Evolutionary conservation across 441 rosid species (phyloP), one percentile per base, ranked within the genome.

Genomic region (Gossypium trilobum): DNA sequence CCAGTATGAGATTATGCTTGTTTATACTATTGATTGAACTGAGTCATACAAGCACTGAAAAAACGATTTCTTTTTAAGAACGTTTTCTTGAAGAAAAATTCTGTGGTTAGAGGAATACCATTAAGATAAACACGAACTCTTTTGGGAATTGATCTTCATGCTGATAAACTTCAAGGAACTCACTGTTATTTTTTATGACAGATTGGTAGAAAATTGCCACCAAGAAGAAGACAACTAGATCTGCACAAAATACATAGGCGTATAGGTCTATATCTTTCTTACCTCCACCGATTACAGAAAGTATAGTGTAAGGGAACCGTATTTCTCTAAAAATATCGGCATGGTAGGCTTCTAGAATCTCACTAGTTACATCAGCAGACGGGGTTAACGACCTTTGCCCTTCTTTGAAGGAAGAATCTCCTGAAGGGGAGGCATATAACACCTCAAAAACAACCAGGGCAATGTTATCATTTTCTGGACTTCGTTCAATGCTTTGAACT

Each of bases 81-180:
- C 5, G 17, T 20, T 64, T 63, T 39, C 29, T 10, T 3, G 7
- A 11, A 17, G 8, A 17, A 25, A 2, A 42, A 22, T 22, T 23
- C 13, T 22, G 20, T 23, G 22, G 14, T 46, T 46, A 60, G 71
- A 23, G 11, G 22, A 10, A 19, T 73, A 88, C 95, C 88, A 89
- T 88, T 74, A 89, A 80, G 77, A 86, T 79, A 46, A 86, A 82
- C 10, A 89, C 91, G 59, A 80, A 89, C 74, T 88, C 88, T 73
- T 80, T 87, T 0, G 95, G 92, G 75, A 89, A 89, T 73, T 89
- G 95, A 78, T 89, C 92, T 77, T 89, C 92, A 60, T 85, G 91
- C 84, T 89, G 95, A 80, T 80, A 86, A 50, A 86, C 92, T 76
- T 88, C 89, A 57, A 89, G 86, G 76, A 89, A 82, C 74, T 89